phyloP scores from a whole-genome alignment of 768 basidiomycete species.

The Lentinula sp. region DNA sequence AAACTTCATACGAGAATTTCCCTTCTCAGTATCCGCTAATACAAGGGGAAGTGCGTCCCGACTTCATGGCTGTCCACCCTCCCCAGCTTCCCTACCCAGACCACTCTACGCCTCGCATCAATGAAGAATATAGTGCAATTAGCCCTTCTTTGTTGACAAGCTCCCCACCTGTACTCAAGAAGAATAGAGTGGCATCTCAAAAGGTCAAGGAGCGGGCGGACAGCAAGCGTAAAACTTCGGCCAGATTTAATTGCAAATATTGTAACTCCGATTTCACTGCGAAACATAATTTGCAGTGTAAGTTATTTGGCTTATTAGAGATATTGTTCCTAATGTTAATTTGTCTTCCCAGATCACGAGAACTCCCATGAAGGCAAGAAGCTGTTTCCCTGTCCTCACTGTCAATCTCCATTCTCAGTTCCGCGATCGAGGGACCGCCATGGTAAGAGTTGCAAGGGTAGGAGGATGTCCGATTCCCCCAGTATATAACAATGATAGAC shows the following conservation, averaged over 20 bases:
- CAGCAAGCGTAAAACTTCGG: neutral
- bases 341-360: neutral
- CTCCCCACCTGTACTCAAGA: neutral
- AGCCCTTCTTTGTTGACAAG: neutral
- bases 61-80: neutral
- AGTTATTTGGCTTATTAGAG: neutral
- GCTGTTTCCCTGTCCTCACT: neutral
- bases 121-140: neutral
- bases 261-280: neutral
- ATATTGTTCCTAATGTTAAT: neutral
- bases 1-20: neutral
- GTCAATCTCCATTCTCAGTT: neutral
- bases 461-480: too few relatives aligned
- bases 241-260: neutral
- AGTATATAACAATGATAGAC: too few relatives aligned
- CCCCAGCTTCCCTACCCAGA: neutral
- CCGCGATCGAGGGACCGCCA: slow-evolving; percentile 2
- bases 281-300: neutral
- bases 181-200: neutral
- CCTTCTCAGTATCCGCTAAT: neutral
- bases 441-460: neutral
- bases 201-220: neutral
- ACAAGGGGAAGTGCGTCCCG: neutral
- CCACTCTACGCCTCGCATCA: neutral
- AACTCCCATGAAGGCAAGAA: neutral